These are phyloP conservation scores for Microthyrium microscopicum DNA, from an alignment of 2,329 filamentous ascomycete genomes.

Conservation along the genomic window DNA sequence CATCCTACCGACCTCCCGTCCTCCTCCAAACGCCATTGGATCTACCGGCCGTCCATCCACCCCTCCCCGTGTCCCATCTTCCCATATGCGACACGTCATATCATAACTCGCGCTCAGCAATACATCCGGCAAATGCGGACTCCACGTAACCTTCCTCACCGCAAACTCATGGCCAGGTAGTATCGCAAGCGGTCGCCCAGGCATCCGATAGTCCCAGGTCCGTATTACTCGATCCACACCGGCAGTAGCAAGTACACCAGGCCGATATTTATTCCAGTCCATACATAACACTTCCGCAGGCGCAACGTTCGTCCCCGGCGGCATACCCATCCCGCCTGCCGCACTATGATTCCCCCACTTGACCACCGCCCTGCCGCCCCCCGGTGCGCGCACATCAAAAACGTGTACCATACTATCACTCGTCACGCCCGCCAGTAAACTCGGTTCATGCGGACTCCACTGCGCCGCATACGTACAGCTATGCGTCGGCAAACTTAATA, in stretches of 20 bases:
- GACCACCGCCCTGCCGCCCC: no score
- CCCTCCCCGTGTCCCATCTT: conserved; percentile 49
- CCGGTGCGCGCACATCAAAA: conserved; percentile 79
- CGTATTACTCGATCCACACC: conserved; percentile 79
- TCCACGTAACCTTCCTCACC: conserved; percentile 73
- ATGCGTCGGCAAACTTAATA: conserved; percentile 78
- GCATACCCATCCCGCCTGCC: conserved; percentile 58
- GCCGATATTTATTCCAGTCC: conserved; percentile 97
- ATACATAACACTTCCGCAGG: conserved; percentile 80
- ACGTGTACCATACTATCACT: conserved; percentile 79
- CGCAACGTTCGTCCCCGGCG: conserved; percentile 27
- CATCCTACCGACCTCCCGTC: conserved; percentile 70
- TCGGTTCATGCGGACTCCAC: conserved; percentile 76
- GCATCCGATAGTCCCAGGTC: conserved; percentile 69
- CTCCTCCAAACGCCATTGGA: conserved; percentile 31
- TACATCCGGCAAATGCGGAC: conserved; percentile 79
- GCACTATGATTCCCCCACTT: no score
- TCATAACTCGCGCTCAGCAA: conserved; percentile 86
- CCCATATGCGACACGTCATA: conserved; percentile 94
- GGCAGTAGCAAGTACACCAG: conserved; percentile 67
- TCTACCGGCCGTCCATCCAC: conserved; percentile 19
- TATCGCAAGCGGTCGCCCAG: conserved; percentile 50
- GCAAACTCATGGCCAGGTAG: conserved; percentile 85
- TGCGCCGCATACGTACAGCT: conserved; percentile 87
- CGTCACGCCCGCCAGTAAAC: conserved; percentile 71